These are phyloP conservation scores for Aspergillus heteromorphus DNA, from an alignment of 495 filamentous ascomycete genomes.

Conservation along the genomic window DNA sequence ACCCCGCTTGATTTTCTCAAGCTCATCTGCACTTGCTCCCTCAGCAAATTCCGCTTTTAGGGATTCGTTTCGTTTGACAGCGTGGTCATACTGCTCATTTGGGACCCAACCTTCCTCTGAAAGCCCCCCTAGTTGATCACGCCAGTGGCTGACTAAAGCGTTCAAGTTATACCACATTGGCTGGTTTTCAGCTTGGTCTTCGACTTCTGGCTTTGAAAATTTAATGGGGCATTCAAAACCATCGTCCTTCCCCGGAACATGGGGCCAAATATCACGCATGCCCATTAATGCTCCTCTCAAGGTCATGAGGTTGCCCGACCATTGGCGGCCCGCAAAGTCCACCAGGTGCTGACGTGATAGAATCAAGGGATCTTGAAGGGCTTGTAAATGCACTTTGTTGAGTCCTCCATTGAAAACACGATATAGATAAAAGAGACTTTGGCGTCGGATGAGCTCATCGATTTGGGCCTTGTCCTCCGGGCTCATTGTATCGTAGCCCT, in stretches of 20 bases:
- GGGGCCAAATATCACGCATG: constrained; percentile 16
- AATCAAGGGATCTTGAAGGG: constrained; percentile 16
- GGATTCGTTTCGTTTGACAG: constrained; percentile 8
- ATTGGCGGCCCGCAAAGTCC: constrained; percentile 21
- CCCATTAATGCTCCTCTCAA: constrained; percentile 19
- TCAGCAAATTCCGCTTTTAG: constrained; percentile 9
- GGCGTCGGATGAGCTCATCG: constrained; percentile 19
- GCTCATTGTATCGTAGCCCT: constrained; percentile 7
- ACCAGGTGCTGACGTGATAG: constrained; percentile 19
- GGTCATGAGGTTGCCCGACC: constrained; percentile 21
- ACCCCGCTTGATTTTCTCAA: constrained; percentile 11
- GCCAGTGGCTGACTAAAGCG: constrained; percentile 17
- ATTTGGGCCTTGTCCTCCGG: constrained; percentile 12
- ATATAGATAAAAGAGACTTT: constrained; percentile 18
- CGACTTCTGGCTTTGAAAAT: constrained; percentile 14
- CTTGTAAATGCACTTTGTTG: constrained; percentile 19
- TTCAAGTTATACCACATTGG: constrained; percentile 19
- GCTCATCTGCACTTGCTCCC: constrained; percentile 9
- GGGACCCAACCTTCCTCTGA: constrained; percentile 17
- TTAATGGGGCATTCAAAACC: constrained; percentile 13
- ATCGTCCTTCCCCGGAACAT: constrained; percentile 13
- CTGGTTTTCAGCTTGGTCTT: constrained; percentile 15
- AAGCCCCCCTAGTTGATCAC: constrained; percentile 15
- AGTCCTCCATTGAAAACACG: constrained; percentile 17
- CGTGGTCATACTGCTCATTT: constrained; percentile 10